These are phyloP conservation scores for Medicago ruthenica DNA, from an alignment of 306 rosid species.

Conservation along the genomic window DNA sequence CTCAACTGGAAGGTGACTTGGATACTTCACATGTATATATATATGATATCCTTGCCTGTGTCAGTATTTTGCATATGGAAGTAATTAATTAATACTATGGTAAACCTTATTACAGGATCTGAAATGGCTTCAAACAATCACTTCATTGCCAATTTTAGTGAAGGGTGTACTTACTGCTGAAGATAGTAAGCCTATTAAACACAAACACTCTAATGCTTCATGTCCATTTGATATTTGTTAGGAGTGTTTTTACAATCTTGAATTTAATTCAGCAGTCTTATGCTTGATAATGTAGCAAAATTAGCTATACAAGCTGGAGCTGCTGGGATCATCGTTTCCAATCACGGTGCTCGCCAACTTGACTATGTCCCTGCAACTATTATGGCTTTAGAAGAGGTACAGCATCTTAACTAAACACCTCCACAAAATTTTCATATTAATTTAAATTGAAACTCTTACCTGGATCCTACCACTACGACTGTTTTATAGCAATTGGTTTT, in stretches of 20 bases:
- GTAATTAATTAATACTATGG: slow-evolving; percentile 21
- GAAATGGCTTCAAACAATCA: slow-evolving; percentile 95
- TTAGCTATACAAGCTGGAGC: slow-evolving; percentile 77
- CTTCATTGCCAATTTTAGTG: slow-evolving; percentile 82
- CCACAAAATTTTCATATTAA: no score
- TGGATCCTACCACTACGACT: no score
- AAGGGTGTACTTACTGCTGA: slow-evolving; percentile 93
- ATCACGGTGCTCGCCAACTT: slow-evolving; percentile 99
- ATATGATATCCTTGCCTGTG: slow-evolving; percentile 5
- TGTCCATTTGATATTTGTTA: slow-evolving; percentile 22
- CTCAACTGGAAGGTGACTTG: slow-evolving; percentile 84
- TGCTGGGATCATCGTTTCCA: slow-evolving; percentile 89
- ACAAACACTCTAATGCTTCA: background rate
- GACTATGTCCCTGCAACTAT: slow-evolving; percentile 97
- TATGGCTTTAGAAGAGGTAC: slow-evolving; percentile 86
- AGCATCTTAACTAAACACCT: no score
- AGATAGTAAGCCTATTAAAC: slow-evolving; percentile 63
- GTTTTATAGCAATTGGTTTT: no score
- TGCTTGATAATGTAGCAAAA: slow-evolving; percentile 62
- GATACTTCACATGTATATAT: slow-evolving; percentile 3
- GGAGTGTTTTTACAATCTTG: slow-evolving; percentile 16
- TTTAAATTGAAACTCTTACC: no score
- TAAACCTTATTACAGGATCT: slow-evolving; percentile 68
- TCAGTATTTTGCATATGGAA: slow-evolving; percentile 24
- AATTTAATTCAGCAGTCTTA: background rate